A percentile compares a stretch with the other conserved stretches of the same genome.
Conservation (phyloP, 176 grass and related monocot genomes). For the Miscanthus lutarioriparius region DNA sequence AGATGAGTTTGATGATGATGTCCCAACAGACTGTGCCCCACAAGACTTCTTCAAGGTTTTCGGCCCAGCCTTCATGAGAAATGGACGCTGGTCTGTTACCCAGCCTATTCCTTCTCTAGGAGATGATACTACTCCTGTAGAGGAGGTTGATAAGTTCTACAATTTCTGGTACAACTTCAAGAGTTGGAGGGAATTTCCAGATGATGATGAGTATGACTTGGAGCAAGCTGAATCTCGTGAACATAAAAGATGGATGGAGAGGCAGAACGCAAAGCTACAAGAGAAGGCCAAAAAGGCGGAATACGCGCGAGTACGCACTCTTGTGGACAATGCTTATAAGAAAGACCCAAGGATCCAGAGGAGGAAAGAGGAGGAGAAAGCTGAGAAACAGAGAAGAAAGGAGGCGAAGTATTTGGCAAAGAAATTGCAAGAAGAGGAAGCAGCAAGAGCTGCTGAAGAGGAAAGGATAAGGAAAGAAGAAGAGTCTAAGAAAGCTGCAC, state of each 20-base stretch:
- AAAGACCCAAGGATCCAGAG: slow-evolving; percentile 88
- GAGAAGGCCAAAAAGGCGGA: slow-evolving; percentile 91
- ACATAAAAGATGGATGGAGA: slow-evolving; percentile 99
- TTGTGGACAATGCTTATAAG: slow-evolving; percentile 93
- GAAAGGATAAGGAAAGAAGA: slow-evolving; percentile 81
- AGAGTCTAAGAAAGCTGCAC: slow-evolving; percentile 70
- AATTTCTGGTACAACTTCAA: slow-evolving; percentile 97
- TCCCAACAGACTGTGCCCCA: slow-evolving; percentile 86
- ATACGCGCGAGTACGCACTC: slow-evolving; percentile 64
- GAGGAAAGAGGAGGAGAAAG: slow-evolving; percentile 89
- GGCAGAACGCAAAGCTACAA: slow-evolving; percentile 82
- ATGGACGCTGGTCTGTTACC: slow-evolving; percentile 82
- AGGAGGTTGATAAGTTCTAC: slow-evolving; percentile 86
- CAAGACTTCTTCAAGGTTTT: slow-evolving; percentile 99
- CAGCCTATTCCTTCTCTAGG: slow-evolving; percentile 82
- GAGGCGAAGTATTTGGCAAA: slow-evolving; percentile 82
- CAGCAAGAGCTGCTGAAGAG: slow-evolving; percentile 65
- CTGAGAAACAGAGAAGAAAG: slow-evolving; percentile 84
- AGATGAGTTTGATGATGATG: slow-evolving; percentile 99
- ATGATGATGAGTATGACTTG: slow-evolving; percentile 90
- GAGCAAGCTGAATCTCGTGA: slow-evolving; percentile 99
- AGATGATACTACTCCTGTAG: slow-evolving; percentile 64
- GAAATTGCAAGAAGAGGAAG: slow-evolving; percentile 92
- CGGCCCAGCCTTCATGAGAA: slow-evolving; percentile 94
- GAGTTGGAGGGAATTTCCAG: slow-evolving; percentile 94